Evolutionary conservation across 345 rosid genomes (phyloP), one percentile per base, ranked within the genome.

Genomic region (Hirschfeldia incana): DNA sequence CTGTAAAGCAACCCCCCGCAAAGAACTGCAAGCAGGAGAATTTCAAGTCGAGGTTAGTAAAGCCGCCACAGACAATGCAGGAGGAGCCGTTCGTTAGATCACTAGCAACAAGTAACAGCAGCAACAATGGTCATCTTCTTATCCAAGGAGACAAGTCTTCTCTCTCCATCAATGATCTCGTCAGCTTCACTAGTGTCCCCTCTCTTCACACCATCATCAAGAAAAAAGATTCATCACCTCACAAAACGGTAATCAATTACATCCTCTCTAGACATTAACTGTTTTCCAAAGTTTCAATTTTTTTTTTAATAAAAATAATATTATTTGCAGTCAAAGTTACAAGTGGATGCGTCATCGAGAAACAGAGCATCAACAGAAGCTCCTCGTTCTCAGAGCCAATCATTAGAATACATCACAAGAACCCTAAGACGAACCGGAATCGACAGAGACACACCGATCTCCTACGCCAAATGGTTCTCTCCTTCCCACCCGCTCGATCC

Each of bases 401-500:
- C 64, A 7, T 39, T 77, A 11, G 92, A 89, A 77, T 94, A 92
- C 89, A 74, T 91, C 29, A 79, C 86, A 15, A 81, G 83, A 76
- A 85, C 88, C 16, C 84, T 92, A 59, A 77, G 82, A 74, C 70
- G 90, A 77, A 82, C 86, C 0, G 90, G 92, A 16, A 68, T 88
- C 65, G 87, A 85, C 65, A 87, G 84, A 71, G 83, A 84, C 51
- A 81, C 88, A 34, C 86, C 84, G 8, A 77, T 86, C 39, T 82
- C 94, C 46, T 87, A 77, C 67, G 77, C 79, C 0, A 67, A 82
- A 29, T 86, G 90, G 89, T 87, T 88, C 84, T 89, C 97, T 66
- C 87, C 90, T 16, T 81, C 94, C 1, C 90, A 85, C 28, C 91
- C 93, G 8, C 77, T 92, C 7, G 85, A 94, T 76, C 91, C 95